These are phyloP conservation scores for Podila clonocystis DNA, from an alignment of 192 early-diverging fungal species.

Conservation along the genomic window DNA sequence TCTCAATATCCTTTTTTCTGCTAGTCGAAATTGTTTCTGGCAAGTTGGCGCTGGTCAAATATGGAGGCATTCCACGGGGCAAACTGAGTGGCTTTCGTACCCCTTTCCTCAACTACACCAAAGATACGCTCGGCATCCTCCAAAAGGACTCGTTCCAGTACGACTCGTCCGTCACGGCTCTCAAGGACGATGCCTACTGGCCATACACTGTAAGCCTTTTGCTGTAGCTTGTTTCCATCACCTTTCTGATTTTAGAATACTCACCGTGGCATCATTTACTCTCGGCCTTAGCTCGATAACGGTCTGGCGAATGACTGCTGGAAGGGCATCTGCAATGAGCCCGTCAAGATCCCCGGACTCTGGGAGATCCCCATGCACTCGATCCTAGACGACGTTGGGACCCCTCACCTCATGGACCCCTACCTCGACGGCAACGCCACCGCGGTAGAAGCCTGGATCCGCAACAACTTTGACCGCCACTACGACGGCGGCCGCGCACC, in stretches of 20 bases:
- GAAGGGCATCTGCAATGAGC: constrained; percentile 50
- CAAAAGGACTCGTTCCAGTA: constrained; percentile 54
- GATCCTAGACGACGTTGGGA: background rate
- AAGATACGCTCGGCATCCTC: constrained; percentile 48
- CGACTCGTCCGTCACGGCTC: constrained; percentile 59
- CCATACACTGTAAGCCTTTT: constrained; percentile 60
- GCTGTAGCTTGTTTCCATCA: background rate
- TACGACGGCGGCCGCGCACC: constrained; percentile 54
- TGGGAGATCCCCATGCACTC: constrained; percentile 69
- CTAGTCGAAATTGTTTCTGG: background rate
- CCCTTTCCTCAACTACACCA: constrained; percentile 61
- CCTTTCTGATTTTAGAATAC: background rate
- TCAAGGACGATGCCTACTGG: constrained; percentile 58
- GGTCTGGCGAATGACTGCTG: constrained; percentile 63
- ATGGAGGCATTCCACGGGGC: constrained; percentile 59
- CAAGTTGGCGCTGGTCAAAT: constrained; percentile 39
- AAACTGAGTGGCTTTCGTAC: constrained; percentile 67
- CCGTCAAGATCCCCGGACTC: constrained; percentile 54
- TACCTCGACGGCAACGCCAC: constrained; percentile 55
- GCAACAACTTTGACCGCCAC: constrained; percentile 59
- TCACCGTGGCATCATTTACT: background rate
- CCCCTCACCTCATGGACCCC: constrained; percentile 47
- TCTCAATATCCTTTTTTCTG: too few species aligned
- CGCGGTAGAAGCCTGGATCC: constrained; percentile 52
- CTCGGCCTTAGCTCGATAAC: constrained; percentile 41